Evolutionary conservation across 306 rosid species (phyloP), one percentile per base, ranked within the genome.

Genomic region (Castanopsis chinensis): DNA sequence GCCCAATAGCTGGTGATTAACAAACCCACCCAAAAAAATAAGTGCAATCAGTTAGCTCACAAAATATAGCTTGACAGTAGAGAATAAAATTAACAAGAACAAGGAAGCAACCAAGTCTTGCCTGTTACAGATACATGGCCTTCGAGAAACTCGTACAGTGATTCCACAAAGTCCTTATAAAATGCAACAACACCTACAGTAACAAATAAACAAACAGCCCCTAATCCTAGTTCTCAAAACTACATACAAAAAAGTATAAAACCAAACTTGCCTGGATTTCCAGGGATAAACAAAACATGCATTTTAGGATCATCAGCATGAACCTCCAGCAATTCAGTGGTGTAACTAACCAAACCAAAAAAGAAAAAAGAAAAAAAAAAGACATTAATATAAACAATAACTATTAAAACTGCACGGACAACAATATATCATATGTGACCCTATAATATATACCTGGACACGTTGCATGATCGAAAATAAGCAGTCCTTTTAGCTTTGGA

Each of bases 61-160:
- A 59, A 52, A 79, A 27, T 45, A 72, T 53, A 70, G 60, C 67
- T 49, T 49, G 72, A 82, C 69, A 74, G 8, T n/a, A 43, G 32
- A 53, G 19, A 69, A 63, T 5, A 12, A 49, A 49, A 12, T 49
- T 64, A 83, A 41, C 63, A 69, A 72, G 11, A 65, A 33, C 71
- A 60, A 59, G 43, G 43, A 43, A 52, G 60, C 57, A 32, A 33
- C 27, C 69, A 65, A 77, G 13, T 78, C 96, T 91, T 84, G 82
- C 98, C 98, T 84, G 97, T 93, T 30, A 93, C 41, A 32, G 98
- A 93, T 0, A 83, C 96, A 73, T 76, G 83, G 85, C 90, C 99
- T 78, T 79, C 97, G 54, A 95, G 99, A 68, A 84, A 76, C 81
- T 88, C 97, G 85, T 84, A 90, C 10, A 95, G 89, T 68, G 88